Base-by-base conservation (phyloP, 768 basidiomycete species). In the Mycena rosella region DNA sequence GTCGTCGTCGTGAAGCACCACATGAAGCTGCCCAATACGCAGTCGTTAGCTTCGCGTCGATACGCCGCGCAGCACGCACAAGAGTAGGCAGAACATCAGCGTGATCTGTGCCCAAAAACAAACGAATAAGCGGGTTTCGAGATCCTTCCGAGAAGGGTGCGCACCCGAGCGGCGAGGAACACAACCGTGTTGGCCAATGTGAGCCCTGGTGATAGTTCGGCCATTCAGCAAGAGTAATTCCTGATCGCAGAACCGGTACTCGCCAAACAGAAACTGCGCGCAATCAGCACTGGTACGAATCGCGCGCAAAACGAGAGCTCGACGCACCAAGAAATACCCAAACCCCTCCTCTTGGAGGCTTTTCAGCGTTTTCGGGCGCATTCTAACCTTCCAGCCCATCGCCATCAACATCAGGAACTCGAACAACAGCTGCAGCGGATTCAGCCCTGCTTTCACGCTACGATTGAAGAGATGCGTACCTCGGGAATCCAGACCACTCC, bases 1-100 rank as follows among this genome's bases (percentile, higher is more conserved):
- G 61, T 20, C 1, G 67, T 68, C 24, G 67, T 68, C 8, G 67
- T 57, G 22, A 63, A 58, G 13, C 55, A 68, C 67, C 61, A 63
- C 32, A 49, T 55, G 10, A 65, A 53, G 17, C 57, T 66, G 26
- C 9, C n/a, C 27, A n/a, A n/a, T 2, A 22, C 20, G 7, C 10
- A 40, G 9, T 36, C 40, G 20, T 64, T 3, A 60, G 17, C 57
- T 11, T 10, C 18, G 42, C n/a, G n/a, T 1, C 17, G 0, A 10
- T 9, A 15, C 3, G 14, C 11, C 2, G n/a, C 17, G 26, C 13
- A 29, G 13, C 20, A 67, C 65, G 54, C 30, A 67, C 65, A 67
- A 67, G 18, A 57, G 22, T 22, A 29, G 29, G 13, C 51, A 24
- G 26, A 67, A 55, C 1, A 29, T 18, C 18, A 67, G 42, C 24